Evolutionary conservation across 1,284 basidiomycete genomes (phyloP).

Genomic region (Inonotus hispidus): DNA sequence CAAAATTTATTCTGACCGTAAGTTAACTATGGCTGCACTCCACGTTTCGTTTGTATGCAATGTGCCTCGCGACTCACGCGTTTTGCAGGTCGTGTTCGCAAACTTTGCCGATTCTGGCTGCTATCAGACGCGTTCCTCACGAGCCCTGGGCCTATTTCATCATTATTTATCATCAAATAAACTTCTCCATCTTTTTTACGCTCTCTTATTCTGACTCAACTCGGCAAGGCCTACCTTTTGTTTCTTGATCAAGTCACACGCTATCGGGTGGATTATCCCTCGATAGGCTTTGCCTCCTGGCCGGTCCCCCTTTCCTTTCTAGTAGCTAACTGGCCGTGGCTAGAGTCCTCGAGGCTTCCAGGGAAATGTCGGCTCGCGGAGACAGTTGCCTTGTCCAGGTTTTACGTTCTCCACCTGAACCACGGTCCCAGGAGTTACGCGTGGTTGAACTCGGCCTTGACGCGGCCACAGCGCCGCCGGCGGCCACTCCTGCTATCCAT

Average conservation of each 20-base stretch:
- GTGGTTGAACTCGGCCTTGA: constrained; percentile 4
- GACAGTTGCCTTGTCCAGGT: constrained; percentile 2
- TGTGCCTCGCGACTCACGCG: constrained; percentile 16
- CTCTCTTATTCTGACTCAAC: neutral
- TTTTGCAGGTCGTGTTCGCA: constrained; percentile 17
- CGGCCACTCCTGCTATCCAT: neutral
- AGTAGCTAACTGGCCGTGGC: neutral
- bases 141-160: neutral
- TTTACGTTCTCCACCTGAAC: constrained; percentile 4
- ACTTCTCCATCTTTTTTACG: neutral
- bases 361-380: constrained; percentile 10
- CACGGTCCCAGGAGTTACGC: neutral
- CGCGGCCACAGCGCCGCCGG: constrained; percentile 4
- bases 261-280: constrained; percentile 8
- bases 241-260: constrained; percentile 2
- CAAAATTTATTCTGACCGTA: neutral
- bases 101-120: constrained; percentile 3
- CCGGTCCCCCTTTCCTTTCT: neutral
- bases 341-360: constrained; percentile 4
- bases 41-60: neutral
- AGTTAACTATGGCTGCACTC: neutral
- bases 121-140: neutral
- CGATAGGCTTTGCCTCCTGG: constrained; percentile 1
- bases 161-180: neutral
- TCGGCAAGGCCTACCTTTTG: neutral